These are phyloP conservation scores for Aspergillus mulundensis DNA, from an alignment of 495 filamentous ascomycete species.

Conservation along the genomic window DNA sequence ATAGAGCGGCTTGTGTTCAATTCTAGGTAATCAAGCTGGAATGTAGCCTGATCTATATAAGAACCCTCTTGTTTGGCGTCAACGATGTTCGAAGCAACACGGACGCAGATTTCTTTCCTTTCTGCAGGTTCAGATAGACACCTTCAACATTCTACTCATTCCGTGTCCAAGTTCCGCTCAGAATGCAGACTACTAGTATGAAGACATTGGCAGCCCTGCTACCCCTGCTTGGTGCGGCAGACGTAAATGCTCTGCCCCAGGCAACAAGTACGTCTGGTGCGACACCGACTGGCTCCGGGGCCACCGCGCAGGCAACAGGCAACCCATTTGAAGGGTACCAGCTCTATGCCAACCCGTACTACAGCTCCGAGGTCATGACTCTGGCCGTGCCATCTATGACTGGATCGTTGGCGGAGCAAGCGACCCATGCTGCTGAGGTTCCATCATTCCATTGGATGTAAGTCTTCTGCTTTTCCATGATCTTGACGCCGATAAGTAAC, in stretches of 20 bases:
- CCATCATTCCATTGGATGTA: conserved; percentile 71
- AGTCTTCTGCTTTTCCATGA: conserved; percentile 19
- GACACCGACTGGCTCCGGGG: conserved; percentile 8
- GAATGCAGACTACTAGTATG: conserved; percentile 15
- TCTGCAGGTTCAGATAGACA: not conserved
- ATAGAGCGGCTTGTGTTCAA: not conserved
- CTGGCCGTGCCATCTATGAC: conserved; percentile 49
- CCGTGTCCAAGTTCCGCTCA: not conserved
- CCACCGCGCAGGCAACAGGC: conserved; percentile 33
- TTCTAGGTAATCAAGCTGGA: too few relatives aligned
- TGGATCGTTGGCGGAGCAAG: conserved; percentile 32
- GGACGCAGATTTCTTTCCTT: not conserved
- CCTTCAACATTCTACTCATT: not conserved
- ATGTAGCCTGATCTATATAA: not conserved
- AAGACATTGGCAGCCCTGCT: conserved; percentile 7
- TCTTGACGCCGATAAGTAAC: not conserved
- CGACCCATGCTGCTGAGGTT: conserved; percentile 55
- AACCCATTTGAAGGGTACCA: conserved; percentile 47
- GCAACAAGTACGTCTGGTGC: conserved; percentile 13
- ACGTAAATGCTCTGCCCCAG: conserved; percentile 15
- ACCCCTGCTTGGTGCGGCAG: conserved; percentile 9
- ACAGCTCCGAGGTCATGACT: conserved; percentile 50
- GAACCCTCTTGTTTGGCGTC: not conserved
- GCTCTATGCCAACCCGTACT: conserved; percentile 55
- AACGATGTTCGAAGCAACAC: too few relatives aligned